A percentile compares a stretch with the other conserved stretches of the same genome.
Evolutionary conservation across 192 early-diverging fungal genomes (phyloP).

Genomic region (Bifiguratus adelaidae): DNA sequence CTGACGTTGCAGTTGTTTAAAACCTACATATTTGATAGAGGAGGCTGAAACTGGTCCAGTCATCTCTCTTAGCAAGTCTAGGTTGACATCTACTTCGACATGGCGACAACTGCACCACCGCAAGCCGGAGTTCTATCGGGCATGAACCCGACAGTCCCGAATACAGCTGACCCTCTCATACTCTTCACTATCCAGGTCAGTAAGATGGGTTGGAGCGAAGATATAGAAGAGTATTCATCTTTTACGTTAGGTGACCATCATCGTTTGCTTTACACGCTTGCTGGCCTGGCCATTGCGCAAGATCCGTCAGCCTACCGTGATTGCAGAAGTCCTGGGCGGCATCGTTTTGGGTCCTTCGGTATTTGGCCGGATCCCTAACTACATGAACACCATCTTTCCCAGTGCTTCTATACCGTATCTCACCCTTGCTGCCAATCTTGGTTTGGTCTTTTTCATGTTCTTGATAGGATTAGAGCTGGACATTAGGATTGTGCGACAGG

Average conservation of each 20-base stretch:
- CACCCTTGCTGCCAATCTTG: conserved; percentile 75
- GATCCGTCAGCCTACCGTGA: conserved; percentile 75
- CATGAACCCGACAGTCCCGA: conserved; percentile 44
- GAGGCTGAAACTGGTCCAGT: too few species aligned
- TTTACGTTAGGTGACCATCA: conserved; percentile 37
- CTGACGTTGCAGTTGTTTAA: too few species aligned
- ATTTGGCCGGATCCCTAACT: conserved; percentile 62
- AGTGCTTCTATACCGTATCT: conserved; percentile 52
- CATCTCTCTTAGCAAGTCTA: too few species aligned
- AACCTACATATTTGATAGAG: too few species aligned
- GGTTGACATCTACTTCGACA: too few species aligned
- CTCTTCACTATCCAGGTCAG: conserved; percentile 74
- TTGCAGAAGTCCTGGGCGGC: conserved; percentile 86
- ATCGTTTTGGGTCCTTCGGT: conserved; percentile 84
- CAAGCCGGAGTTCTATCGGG: conserved; percentile 52
- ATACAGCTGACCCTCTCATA: conserved; percentile 39
- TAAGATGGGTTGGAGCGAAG: conserved; percentile 1
- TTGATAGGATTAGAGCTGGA: conserved; percentile 84
- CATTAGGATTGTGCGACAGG: conserved; percentile 37
- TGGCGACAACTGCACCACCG: conserved; percentile 4
- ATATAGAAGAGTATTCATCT: not conserved
- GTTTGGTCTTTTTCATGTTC: conserved; percentile 83
- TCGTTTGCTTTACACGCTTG: conserved; percentile 59
- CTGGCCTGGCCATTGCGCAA: conserved; percentile 48
- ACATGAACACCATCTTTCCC: conserved; percentile 64